Evolutionary conservation across 176 grass and related monocot genomes (phyloP), one percentile per base, ranked within the genome.

Genomic region (Dendrocalamus sinicus): DNA sequence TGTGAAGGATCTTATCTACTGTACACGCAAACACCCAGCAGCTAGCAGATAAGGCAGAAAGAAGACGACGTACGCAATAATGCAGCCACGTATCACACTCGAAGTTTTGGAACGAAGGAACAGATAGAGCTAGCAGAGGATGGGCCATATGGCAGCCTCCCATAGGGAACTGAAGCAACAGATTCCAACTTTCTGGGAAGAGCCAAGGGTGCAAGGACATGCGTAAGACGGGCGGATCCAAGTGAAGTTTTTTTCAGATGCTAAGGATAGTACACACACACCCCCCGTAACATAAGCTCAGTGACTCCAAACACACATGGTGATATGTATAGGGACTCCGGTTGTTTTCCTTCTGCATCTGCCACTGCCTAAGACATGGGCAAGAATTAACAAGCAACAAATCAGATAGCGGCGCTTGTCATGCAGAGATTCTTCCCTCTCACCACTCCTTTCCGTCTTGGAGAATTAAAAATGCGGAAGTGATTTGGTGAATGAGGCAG

Each of bases 151-250:
- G 82, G 30, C 58, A 41, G 58, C 19, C 17, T 64, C 28, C 24
- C 19, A 14, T 63, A 52, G 6, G 19, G 10, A 35, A 14, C 26
- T 1, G 17, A 75, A 50, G 9, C 20, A 12, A 51, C 6, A 66
- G 59, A 84, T 84, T 84, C 82, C 72, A 75, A 24, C 82, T 84
- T 76, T 84, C 50, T 52, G 46, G 82, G 60, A 84, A 67, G 72
- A 64, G 32, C 72, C 72, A 84, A 84, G 52, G 14, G 53, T 28
- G 68, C 17, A 15, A 14, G 35, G 63, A 68, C 58, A 11, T 7
- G 76, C 43, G 13, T 35, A 35, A 35, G 32, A 35, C 32, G 2
- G 2, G 32, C 32, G 32, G 32, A 35, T 35, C 32, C 32, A 39
- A 5, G 37, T 39, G 4, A 39, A 39, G 37, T 39, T 39, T 39